These are phyloP conservation scores for Neoscytalidium dimidiatum DNA, from an alignment of 2,329 filamentous ascomycete species.

Conservation along the genomic window DNA sequence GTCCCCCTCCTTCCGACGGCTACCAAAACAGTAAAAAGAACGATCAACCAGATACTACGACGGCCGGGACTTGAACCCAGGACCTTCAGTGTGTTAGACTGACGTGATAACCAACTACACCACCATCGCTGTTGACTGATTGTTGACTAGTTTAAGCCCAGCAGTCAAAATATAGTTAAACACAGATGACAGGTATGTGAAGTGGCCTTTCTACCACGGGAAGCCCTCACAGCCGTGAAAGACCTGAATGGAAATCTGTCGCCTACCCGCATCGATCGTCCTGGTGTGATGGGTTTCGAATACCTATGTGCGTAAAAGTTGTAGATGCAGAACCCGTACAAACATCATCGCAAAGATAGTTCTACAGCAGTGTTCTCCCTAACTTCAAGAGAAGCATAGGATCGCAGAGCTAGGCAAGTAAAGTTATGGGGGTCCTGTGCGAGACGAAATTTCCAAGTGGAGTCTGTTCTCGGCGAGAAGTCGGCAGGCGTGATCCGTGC, in stretches of 20 bases:
- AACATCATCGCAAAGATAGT: no score
- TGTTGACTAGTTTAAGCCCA: not conserved
- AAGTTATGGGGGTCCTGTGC: not conserved
- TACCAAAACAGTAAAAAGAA: not conserved
- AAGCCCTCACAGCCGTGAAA: no score
- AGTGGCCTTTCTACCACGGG: no score
- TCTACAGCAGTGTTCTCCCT: no score
- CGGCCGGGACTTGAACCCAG: slow-evolving; percentile 11
- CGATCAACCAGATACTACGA: not conserved
- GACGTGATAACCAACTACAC: slow-evolving; percentile 51
- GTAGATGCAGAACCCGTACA: no score
- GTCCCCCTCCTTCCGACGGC: not conserved
- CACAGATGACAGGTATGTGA: no score
- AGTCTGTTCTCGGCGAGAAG: not conserved
- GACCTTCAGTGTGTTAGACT: slow-evolving; percentile 40
- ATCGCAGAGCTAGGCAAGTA: not conserved
- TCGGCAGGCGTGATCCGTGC: not conserved
- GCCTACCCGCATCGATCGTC: no score
- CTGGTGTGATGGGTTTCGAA: no score
- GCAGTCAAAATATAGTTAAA: no score
- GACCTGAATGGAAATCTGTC: no score
- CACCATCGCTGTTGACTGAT: slow-evolving; percentile 23
- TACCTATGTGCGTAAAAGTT: no score
- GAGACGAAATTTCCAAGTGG: not conserved
- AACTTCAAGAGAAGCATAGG: no score